A percentile compares a stretch with the other conserved stretches of the same genome.
These are phyloP conservation scores for Galerina marginata DNA, from an alignment of 768 basidiomycete genomes.

Conservation along the genomic window DNA sequence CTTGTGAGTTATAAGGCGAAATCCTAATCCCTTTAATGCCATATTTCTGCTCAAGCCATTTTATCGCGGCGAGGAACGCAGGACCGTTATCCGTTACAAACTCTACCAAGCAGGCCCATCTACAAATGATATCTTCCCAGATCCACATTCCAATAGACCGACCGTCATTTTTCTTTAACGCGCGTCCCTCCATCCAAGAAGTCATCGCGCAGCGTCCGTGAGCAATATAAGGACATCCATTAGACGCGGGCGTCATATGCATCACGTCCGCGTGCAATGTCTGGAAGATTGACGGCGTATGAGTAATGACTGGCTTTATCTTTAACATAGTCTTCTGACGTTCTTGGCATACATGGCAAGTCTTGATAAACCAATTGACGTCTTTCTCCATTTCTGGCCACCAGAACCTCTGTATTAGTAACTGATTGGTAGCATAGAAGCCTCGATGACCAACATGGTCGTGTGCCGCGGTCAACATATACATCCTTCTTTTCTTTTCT, in stretches of 20 bases:
- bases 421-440: conserved; percentile 18
- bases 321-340: conserved; percentile 20
- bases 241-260: conserved; percentile 15
- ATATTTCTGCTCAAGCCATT: no score
- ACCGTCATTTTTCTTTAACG: conserved; percentile 25
- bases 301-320: conserved; percentile 23
- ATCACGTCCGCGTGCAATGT: conserved; percentile 6
- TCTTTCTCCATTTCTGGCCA: conserved; percentile 35
- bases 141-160: conserved; percentile 27
- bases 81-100: no score
- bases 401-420: conserved; percentile 30
- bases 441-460: conserved; percentile 32
- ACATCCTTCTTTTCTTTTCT: conserved; percentile 17
- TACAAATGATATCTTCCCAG: conserved; percentile 30
- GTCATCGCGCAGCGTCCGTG: conserved; percentile 25
- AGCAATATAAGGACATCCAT: conserved; percentile 27
- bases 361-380: conserved; percentile 28
- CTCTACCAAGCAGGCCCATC: no score
- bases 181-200: conserved; percentile 26
- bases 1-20: no score
- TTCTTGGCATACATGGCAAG: conserved; percentile 30
- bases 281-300: conserved; percentile 14
- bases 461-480: conserved; percentile 30
- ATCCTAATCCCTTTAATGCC: no score
- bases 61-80: no score